Base-by-base conservation (phyloP, 176 grass and related monocot species). In the Carex kokanica region DNA sequence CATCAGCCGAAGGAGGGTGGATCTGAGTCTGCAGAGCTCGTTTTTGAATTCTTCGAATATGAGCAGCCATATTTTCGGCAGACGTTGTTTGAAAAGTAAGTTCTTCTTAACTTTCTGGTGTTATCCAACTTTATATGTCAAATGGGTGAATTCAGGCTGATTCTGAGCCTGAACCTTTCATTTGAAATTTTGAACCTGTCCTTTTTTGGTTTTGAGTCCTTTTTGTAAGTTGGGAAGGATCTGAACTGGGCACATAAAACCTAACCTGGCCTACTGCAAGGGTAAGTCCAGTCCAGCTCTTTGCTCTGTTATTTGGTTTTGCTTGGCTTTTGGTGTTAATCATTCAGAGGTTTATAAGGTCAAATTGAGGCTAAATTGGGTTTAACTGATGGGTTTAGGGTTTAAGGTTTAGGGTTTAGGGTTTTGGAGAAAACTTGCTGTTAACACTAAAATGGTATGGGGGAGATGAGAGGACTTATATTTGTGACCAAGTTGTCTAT, bases 41-140 rank as follows among this genome's bases (percentile, higher is more conserved):
- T 91, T 78, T 98, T 95, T 90, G 95, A 98, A 77, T 95, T 82
- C 84, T 93, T 98, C 56, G 91, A 95, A 93, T 90, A 84, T 85
- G 95, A 95, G 66, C 91, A 91, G 69, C 95, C 95, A 66, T 88
- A 85, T 89, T 64, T 66, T 13, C 90, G 90, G 68, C 73, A 59
- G 3, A 74, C 85, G 7, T 78, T 93, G 64, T 93, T 87, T 91
- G 90, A 98, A 36, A 98, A 88, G 95, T 98, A 80, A 93, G 86
- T 88, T 18, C 36, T 67, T 83, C 38, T 12, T 17, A 58, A 4
- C 60, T 52, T 73, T 16, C 51, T 65, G 36, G 15, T 32, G 27
- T n/a, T 64, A 15, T 14, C 52, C 34, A 64, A 78, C 21, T n/a
- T 43, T 83, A 18, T 58, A 60, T 27, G 24, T 69, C 3, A 16